Percentiles rank a stretch among this genome's conserved stretches.
Conservation (phyloP, 495 filamentous ascomycete genomes). For the Sabuloglossum arenarium region DNA sequence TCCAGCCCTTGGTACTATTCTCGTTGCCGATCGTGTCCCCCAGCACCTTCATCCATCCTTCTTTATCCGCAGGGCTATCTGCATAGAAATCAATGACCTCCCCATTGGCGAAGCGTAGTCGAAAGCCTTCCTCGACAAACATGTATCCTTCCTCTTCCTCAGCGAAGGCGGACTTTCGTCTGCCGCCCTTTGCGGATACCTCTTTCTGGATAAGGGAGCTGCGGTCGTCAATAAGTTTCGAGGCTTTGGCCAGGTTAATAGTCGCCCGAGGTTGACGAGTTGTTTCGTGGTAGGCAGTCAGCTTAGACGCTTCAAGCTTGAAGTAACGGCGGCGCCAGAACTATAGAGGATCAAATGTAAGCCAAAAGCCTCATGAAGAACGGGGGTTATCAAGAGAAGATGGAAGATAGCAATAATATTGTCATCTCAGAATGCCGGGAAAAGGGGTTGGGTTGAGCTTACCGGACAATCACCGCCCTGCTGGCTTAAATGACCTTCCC, state of each 20-base stretch:
- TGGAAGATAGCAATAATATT: neutral
- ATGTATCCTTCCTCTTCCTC: slow-evolving; percentile 99
- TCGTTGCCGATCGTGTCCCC: slow-evolving; percentile 63
- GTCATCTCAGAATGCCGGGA: no score
- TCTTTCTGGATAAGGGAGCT: slow-evolving; percentile 63
- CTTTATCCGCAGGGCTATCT: slow-evolving; percentile 65
- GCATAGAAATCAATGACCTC: slow-evolving; percentile 98
- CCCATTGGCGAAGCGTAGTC: slow-evolving; percentile 91
- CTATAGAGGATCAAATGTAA: slow-evolving; percentile 21
- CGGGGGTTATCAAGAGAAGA: neutral
- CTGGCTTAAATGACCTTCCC: slow-evolving; percentile 80
- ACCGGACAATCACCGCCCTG: slow-evolving; percentile 96
- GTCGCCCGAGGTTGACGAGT: slow-evolving; percentile 89
- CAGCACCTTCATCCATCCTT: slow-evolving; percentile 88
- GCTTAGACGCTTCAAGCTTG: slow-evolving; percentile 72
- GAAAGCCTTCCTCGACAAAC: slow-evolving; percentile 98
- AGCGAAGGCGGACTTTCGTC: slow-evolving; percentile 84
- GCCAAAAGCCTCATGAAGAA: slow-evolving; percentile 13
- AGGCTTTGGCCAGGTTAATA: slow-evolving; percentile 88
- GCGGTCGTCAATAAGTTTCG: slow-evolving; percentile 82
- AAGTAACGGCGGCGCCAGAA: slow-evolving; percentile 97
- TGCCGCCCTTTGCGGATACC: slow-evolving; percentile 46
- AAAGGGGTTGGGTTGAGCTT: slow-evolving; percentile 31
- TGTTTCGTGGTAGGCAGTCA: slow-evolving; percentile 90
- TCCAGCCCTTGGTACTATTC: slow-evolving; percentile 38